phyloP scores from a whole-genome alignment of 345 rosid genomes.

The Boechera stricta region DNA sequence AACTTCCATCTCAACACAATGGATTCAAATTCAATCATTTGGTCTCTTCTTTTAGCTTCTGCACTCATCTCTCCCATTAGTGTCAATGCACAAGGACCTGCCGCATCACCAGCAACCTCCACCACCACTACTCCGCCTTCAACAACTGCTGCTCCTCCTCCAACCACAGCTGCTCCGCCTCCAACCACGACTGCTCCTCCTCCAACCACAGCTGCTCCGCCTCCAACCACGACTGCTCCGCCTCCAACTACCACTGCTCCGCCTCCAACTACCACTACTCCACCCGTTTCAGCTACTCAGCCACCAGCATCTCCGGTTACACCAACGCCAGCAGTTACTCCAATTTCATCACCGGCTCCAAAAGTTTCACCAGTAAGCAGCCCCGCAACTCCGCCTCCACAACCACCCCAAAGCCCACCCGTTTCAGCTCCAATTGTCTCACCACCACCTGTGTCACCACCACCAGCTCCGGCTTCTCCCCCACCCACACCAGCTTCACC shows the following conservation, averaged over 20 bases:
- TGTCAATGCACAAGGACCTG: constrained; percentile 72
- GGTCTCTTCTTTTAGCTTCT: constrained; percentile 49
- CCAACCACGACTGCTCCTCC: constrained; percentile 41
- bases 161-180: constrained; percentile 48
- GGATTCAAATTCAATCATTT: constrained; percentile 44
- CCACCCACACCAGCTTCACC: constrained; percentile 53
- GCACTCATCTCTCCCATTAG: constrained; percentile 48
- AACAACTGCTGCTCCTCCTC: constrained; percentile 44
- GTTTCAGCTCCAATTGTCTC: constrained; percentile 53
- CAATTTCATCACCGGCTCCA: constrained; percentile 61
- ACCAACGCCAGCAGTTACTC: constrained; percentile 60
- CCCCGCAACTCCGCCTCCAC: constrained; percentile 64
- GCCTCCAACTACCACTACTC: constrained; percentile 36
- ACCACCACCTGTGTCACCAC: constrained; percentile 54
- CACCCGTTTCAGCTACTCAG: constrained; percentile 40
- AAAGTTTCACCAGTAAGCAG: constrained; percentile 66
- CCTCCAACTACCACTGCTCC: constrained; percentile 45
- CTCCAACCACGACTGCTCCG: constrained; percentile 36
- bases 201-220: constrained; percentile 45
- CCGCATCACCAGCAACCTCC: constrained; percentile 69
- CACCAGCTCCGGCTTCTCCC: constrained; percentile 54
- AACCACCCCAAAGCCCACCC: constrained; percentile 59
- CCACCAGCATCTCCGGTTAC: constrained; percentile 53
- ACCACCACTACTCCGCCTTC: constrained; percentile 47
- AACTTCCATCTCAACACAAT: constrained; percentile 51